Evolutionary conservation across 2,329 filamentous ascomycete genomes (phyloP), one percentile per base, ranked within the genome.

Genomic region (Aspergillus candidus): DNA sequence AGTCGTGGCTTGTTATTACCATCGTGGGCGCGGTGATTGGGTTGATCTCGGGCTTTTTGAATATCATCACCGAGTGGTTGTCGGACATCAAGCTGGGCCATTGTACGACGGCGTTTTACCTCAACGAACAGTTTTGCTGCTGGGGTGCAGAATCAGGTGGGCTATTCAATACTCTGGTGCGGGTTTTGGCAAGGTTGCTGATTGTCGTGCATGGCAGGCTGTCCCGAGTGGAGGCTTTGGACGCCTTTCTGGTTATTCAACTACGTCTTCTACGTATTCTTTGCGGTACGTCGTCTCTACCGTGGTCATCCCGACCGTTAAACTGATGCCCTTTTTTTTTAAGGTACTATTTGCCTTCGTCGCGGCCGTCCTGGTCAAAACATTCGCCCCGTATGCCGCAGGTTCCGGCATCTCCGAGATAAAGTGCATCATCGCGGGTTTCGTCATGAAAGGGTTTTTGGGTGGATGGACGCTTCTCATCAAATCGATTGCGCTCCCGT

Each of bases 371-470:
- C 75, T 98, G 33, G 93, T 98, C 61, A 93, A 88, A 63, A 82
- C 81, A 1, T 97, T 93, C 67, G 90, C 93, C 4, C 93, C 93
- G 0, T 98, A 98, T 64, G 93, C 93, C 10, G 93, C 93, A 30
- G 93, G 93, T 12, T 95, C 88, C 11, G 93, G 93, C 33, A 98
- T 98, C 46, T 96, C 89, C 11, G 93, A 98, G 71, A 98, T 98
- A 76, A 98, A 98, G 69, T 95, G 89, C 68, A 97, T 98, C 62
- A 95, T 98, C 61, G 93, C 91, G 4, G 93, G 93, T 3, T 98
- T 98, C 63, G 88, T 97, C 39, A 98, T 98, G 93, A 96, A 97
- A 68, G 93, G 90, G 0, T 98, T 98, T 60, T 76, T 98, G 12
- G 89, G 91, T 14, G 84, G 84, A 57, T 89, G 88, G 79, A 97